Base-by-base conservation (phyloP, 257 asterid species). In the Anisodus acutangulus region DNA sequence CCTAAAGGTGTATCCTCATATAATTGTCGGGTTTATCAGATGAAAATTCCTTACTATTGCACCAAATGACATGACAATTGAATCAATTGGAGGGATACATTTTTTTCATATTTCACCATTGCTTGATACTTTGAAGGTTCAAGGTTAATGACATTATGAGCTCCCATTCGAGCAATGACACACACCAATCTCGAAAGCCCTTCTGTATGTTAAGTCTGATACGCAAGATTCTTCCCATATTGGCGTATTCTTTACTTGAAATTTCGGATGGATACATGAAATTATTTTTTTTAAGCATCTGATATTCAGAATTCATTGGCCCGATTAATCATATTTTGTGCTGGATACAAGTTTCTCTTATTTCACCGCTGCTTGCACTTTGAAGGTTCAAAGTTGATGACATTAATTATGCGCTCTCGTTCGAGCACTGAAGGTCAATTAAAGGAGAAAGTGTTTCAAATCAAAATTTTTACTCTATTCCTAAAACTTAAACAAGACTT, bases 11-110 rank as follows among this genome's bases (percentile, higher is more conserved):
- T 19, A 62, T 62, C 37, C 41, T 72, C 80, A 19, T 72, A 72
- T 19, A 47, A 4, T 19, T 58, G 43, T 47, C 19, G 60, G 59
- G 43, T 11, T 72, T 72, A 47, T 47, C 19, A 5, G 26, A 13
- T 72, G 39, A 72, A 72, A 72, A 47, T 72, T n/a, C 39, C 80
- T 45, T 45, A 45, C 39, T 9, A n/a, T 43, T 9, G 80, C 35
- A 5, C n/a, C 11, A 72, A 47, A 72, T 26, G 11, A 72, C 39
- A 19, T 47, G 80, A 19, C 59, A 71, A n/a, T 49, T 71, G 58
- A 71, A 45, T 71, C 80, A 72, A 45, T 47, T 45, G 4, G 80
- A 47, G 80, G n/a, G 60, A 72, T 72, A 26, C 39, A 64, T 11
- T 74, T 74, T 53, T 76, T 19, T 51, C 6, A 41, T 41, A 6